phyloP scores from a whole-genome alignment of 352 stramenopile genomes.

The Globisporangium nagaii region DNA sequence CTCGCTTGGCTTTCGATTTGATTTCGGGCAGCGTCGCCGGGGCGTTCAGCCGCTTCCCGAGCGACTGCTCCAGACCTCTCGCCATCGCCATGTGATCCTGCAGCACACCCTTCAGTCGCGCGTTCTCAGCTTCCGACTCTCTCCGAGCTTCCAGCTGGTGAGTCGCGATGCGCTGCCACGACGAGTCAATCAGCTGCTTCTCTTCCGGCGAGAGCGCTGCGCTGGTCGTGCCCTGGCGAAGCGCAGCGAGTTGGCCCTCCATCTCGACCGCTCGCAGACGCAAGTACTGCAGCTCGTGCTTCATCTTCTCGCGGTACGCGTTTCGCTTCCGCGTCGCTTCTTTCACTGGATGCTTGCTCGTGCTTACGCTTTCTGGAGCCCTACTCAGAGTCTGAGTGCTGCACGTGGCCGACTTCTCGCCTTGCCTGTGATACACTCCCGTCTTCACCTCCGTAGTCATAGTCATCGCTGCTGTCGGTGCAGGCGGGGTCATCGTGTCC shows the following conservation, averaged over 20 bases:
- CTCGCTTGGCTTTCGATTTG: background rate
- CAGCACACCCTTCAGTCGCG: background rate
- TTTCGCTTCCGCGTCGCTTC: slow-evolving; percentile 14
- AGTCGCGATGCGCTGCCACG: slow-evolving; percentile 7
- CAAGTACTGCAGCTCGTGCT: slow-evolving; percentile 27
- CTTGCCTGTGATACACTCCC: too few species aligned
- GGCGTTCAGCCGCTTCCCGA: slow-evolving; percentile 1
- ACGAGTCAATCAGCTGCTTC: slow-evolving; percentile 4
- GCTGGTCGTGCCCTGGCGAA: slow-evolving; percentile 12
- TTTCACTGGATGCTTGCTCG: background rate
- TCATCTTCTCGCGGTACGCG: slow-evolving; percentile 28
- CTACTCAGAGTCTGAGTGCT: too few species aligned
- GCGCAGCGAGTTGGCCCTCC: slow-evolving; percentile 17
- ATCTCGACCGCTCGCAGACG: slow-evolving; percentile 23
- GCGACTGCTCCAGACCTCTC: background rate
- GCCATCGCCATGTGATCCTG: background rate
- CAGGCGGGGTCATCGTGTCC: background rate
- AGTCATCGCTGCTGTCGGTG: too few species aligned
- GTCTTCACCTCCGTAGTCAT: too few species aligned
- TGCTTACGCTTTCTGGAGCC: background rate
- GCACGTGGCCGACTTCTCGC: background rate
- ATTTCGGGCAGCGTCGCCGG: background rate
- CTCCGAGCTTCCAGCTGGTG: background rate
- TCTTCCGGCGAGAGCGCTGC: background rate
- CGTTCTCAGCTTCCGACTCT: slow-evolving; percentile 5